Evolutionary conservation across 1,284 basidiomycete genomes (phyloP).

Genomic region (Ganoderma boninense): DNA sequence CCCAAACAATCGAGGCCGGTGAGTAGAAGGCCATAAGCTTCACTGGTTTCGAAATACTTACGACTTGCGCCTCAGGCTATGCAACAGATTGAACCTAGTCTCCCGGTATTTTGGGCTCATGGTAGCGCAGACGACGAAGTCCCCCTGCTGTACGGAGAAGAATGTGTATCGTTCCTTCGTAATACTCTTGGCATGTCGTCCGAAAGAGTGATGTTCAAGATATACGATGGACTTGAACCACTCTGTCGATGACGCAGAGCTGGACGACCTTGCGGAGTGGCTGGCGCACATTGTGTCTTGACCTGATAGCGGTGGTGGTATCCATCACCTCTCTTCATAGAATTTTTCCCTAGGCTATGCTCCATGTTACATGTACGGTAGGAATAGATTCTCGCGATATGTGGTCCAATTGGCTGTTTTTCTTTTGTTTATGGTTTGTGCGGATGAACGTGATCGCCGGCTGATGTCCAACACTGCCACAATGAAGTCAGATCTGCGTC

Average conservation of each 20-base stretch:
- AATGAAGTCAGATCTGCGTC: constrained; percentile 13
- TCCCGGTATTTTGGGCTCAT: constrained; percentile 54
- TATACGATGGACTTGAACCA: constrained; percentile 48
- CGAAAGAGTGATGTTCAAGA: constrained; percentile 39
- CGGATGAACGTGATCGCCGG: not conserved
- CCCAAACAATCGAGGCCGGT: constrained; percentile 47
- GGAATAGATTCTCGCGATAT: not conserved
- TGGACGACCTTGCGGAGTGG: constrained; percentile 54
- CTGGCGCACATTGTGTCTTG: constrained; percentile 35
- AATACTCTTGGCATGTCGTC: constrained; percentile 38
- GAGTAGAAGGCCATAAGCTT: constrained; percentile 16
- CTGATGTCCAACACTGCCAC: constrained; percentile 17
- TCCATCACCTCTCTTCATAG: not conserved
- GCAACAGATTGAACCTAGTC: constrained; percentile 42
- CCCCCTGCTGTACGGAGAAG: constrained; percentile 45
- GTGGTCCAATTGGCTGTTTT: not conserved
- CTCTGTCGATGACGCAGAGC: constrained; percentile 45
- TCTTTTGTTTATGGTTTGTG: not conserved
- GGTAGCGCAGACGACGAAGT: constrained; percentile 49
- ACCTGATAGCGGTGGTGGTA: not conserved
- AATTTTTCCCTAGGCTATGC: not conserved
- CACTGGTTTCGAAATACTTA: not conserved
- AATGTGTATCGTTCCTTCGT: constrained; percentile 45
- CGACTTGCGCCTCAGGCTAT: constrained; percentile 36
- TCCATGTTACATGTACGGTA: not conserved